Conservation (phyloP, 202 grass and related monocot species). For the Eragrostis tef region DNA sequence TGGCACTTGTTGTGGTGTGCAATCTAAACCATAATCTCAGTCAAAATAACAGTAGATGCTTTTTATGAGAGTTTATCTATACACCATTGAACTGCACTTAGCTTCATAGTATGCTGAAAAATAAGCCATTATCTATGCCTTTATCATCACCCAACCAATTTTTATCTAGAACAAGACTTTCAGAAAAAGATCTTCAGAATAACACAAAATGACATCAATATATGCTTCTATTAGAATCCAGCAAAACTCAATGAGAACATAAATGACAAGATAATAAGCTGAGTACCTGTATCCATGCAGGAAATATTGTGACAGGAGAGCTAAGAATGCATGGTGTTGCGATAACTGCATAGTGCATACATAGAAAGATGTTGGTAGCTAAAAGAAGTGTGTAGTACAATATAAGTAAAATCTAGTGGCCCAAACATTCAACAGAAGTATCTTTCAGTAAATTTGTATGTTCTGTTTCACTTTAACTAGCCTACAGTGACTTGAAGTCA, state of each 20-base stretch:
- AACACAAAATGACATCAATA: slow-evolving; percentile 21
- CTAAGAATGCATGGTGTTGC: slow-evolving; percentile 58
- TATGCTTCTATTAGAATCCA: background rate
- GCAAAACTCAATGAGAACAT: slow-evolving; percentile 25
- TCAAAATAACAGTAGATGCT: background rate
- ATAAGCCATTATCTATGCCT: background rate
- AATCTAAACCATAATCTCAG: slow-evolving; percentile 3
- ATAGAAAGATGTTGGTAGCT: slow-evolving; percentile 27
- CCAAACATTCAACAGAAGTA: slow-evolving; percentile 11
- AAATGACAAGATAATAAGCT: slow-evolving; percentile 9
- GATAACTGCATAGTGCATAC: slow-evolving; percentile 51
- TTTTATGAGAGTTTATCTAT: background rate
- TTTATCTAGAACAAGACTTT: slow-evolving; percentile 27
- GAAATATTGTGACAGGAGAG: slow-evolving; percentile 61
- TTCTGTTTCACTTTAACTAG: background rate
- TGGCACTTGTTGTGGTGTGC: background rate
- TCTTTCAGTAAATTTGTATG: slow-evolving; percentile 1
- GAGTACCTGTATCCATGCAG: slow-evolving; percentile 63
- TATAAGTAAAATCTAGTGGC: background rate
- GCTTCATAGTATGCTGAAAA: background rate
- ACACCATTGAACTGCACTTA: slow-evolving; percentile 5
- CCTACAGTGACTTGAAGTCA: background rate
- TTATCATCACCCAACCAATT: background rate
- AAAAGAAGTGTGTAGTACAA: background rate
- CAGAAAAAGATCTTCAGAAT: slow-evolving; percentile 4